phyloP scores from a whole-genome alignment of 306 rosid genomes.

The Hippophae rhamnoides region DNA sequence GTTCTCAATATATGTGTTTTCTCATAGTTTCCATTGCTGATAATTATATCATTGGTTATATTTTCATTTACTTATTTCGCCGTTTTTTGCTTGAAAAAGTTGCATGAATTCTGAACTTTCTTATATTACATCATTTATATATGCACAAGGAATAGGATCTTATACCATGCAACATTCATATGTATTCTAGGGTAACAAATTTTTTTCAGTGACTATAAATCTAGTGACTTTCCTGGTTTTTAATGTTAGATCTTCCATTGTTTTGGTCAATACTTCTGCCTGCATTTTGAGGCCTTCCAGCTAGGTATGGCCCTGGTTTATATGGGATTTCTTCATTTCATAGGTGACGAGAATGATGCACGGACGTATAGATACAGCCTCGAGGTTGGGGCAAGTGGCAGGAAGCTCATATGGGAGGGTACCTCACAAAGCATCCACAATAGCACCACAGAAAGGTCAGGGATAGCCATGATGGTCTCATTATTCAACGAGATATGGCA shows the following conservation, averaged over 20 bases:
- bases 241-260: conserved; percentile 78
- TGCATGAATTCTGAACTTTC: too few species aligned
- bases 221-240: conserved; percentile 18
- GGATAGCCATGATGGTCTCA: conserved; percentile 94
- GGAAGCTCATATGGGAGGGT: conserved; percentile 96
- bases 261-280: conserved; percentile 97
- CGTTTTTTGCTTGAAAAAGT: too few species aligned
- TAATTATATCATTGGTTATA: too few species aligned
- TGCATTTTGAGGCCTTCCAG: conserved; percentile 97
- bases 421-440: conserved; percentile 81
- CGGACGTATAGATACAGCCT: conserved; percentile 87
- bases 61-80: too few species aligned
- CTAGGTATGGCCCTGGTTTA: conserved; percentile 96
- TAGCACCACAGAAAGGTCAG: conserved; percentile 89
- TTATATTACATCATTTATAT: too few species aligned
- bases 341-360: conserved; percentile 94
- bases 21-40: too few species aligned
- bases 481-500: conserved; percentile 92
- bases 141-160: too few species aligned
- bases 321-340: conserved; percentile 95
- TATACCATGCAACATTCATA: too few species aligned
- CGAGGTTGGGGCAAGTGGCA: conserved; percentile 83
- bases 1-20: too few species aligned
- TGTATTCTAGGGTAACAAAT: too few species aligned
- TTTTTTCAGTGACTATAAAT: not conserved